Percentiles rank a stretch among this genome's conserved stretches.
Evolutionary conservation across 2,329 filamentous ascomycete genomes (phyloP).

Genomic region (Canariomyces notabilis): DNA sequence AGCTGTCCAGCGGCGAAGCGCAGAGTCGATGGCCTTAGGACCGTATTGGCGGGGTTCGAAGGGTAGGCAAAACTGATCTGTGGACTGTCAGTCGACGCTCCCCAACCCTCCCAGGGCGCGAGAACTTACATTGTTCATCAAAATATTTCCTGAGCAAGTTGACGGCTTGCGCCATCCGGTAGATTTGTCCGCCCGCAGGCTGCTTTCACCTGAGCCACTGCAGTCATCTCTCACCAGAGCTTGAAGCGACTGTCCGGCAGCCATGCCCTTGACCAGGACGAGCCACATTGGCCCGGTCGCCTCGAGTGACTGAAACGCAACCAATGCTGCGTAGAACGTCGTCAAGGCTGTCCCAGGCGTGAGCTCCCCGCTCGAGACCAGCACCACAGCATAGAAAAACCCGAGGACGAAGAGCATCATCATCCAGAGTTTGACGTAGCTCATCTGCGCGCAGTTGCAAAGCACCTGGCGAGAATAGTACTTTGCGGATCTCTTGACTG

Average conservation of each 20-base stretch:
- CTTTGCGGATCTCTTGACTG: constrained; percentile 53
- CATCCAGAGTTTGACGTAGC: constrained; percentile 67
- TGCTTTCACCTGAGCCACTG: constrained; percentile 26
- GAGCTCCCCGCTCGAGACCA: constrained; percentile 57
- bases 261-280: constrained; percentile 71
- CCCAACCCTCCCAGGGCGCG: neutral
- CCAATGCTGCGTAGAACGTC: constrained; percentile 78
- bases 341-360: constrained; percentile 67
- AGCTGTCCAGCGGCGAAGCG: constrained; percentile 67
- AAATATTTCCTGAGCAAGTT: constrained; percentile 60
- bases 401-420: constrained; percentile 78
- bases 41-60: constrained; percentile 54
- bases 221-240: constrained; percentile 35
- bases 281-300: constrained; percentile 71
- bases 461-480: constrained; percentile 65
- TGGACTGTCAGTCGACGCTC: constrained; percentile 3
- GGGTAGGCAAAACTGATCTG: constrained; percentile 83
- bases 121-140: constrained; percentile 58
- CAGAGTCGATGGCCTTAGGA: constrained; percentile 59
- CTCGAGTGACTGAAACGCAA: constrained; percentile 70
- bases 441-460: constrained; percentile 66
- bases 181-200: constrained; percentile 18
- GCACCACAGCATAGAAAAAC: constrained; percentile 77
- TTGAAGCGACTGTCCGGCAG: constrained; percentile 62
- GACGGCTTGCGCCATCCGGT: constrained; percentile 24